These are phyloP conservation scores for Gleditsia sinensis DNA, from an alignment of 306 rosid species.

Conservation along the genomic window DNA sequence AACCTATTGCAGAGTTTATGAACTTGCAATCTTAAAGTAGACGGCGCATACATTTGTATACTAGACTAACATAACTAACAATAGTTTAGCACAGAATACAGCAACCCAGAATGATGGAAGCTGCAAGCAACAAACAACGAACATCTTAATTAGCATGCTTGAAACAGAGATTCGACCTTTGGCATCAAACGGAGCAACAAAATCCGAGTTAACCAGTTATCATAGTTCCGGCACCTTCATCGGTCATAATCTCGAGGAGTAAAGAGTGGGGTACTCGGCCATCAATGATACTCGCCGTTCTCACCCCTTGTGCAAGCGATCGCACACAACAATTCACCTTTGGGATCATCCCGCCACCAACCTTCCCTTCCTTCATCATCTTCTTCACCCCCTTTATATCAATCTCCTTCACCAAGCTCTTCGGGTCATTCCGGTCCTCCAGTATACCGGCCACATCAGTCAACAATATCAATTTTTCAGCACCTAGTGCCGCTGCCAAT, in stretches of 20 bases:
- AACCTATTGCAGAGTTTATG: neutral
- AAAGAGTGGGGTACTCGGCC: constrained; percentile 83
- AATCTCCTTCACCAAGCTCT: constrained; percentile 71
- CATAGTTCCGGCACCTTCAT: constrained; percentile 96
- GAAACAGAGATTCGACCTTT: neutral
- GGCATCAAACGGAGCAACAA: neutral
- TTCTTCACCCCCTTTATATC: constrained; percentile 75
- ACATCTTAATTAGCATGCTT: neutral
- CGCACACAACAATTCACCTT: constrained; percentile 83
- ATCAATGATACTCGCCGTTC: constrained; percentile 82
- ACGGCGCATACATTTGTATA: neutral
- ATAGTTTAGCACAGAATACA: neutral
- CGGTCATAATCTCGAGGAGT: constrained; percentile 84
- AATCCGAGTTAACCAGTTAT: constrained; percentile 53
- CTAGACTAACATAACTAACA: neutral
- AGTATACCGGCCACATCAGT: constrained; percentile 90
- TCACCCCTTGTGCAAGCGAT: constrained; percentile 83
- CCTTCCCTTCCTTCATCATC: constrained; percentile 69
- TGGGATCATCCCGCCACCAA: constrained; percentile 95
- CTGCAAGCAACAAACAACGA: neutral
- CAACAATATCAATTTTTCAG: constrained; percentile 86
- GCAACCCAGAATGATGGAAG: neutral
- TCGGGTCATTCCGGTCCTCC: constrained; percentile 57
- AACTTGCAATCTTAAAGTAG: neutral
- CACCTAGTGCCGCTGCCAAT: constrained; percentile 85